These are phyloP conservation scores for Pyrenula massariospora DNA, from an alignment of 495 filamentous ascomycete species.

Conservation along the genomic window DNA sequence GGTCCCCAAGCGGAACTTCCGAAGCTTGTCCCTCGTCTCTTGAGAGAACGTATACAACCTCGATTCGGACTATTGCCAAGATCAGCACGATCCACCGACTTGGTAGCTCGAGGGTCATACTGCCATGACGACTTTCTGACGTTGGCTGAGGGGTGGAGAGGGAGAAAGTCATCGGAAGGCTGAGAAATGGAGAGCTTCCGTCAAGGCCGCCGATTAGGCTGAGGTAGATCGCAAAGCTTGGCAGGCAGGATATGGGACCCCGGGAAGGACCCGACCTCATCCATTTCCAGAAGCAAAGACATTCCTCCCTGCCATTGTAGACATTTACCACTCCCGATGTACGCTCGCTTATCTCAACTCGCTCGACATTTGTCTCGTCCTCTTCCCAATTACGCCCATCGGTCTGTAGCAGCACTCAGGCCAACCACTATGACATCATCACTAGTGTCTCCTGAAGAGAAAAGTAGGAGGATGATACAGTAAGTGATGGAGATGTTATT, in stretches of 20 bases:
- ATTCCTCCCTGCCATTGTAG: too few species aligned
- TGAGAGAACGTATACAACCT: conserved; percentile 87
- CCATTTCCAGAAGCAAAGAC: too few species aligned
- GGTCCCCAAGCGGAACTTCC: conserved; percentile 85
- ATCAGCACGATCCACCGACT: too few species aligned
- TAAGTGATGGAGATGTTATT: too few species aligned
- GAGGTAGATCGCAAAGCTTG: background rate
- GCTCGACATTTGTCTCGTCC: conserved; percentile 60
- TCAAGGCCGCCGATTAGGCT: background rate
- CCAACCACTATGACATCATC: conserved; percentile 43
- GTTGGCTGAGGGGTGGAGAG: too few species aligned
- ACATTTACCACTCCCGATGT: conserved; percentile 42
- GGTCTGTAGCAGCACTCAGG: conserved; percentile 25
- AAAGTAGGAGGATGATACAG: conserved; percentile 54
- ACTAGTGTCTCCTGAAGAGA: conserved; percentile 32
- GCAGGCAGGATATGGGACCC: background rate
- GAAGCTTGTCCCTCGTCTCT: conserved; percentile 73
- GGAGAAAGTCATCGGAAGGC: too few species aligned
- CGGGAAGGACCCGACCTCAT: too few species aligned
- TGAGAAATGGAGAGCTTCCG: too few species aligned
- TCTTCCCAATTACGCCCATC: conserved; percentile 40
- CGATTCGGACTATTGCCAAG: conserved; percentile 57
- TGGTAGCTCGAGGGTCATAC: too few species aligned
- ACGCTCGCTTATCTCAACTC: conserved; percentile 60
- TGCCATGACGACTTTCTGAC: too few species aligned